Evolutionary conservation across 2,329 filamentous ascomycete genomes (phyloP).

Genomic region (Trichoderma lentiforme): DNA sequence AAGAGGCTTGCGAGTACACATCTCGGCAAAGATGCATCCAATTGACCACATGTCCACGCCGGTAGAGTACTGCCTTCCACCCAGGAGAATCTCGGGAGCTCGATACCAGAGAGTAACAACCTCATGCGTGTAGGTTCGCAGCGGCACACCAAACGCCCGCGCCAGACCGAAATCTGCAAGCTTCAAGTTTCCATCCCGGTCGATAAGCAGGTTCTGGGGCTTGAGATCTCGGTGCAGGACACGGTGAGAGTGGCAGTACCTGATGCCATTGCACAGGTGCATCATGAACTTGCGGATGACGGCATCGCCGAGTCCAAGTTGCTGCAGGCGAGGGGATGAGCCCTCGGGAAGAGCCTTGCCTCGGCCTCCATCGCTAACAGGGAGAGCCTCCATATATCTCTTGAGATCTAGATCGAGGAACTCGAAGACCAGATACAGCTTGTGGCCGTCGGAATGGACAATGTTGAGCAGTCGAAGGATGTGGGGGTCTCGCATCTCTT

Average conservation of each 20-base stretch:
- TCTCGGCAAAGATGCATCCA: slow-evolving; percentile 92
- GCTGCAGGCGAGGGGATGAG: slow-evolving; percentile 58
- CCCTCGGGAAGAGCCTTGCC: slow-evolving; percentile 83
- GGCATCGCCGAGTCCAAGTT: slow-evolving; percentile 69
- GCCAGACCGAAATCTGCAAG: slow-evolving; percentile 87
- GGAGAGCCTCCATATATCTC: slow-evolving; percentile 93
- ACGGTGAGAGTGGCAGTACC: slow-evolving; percentile 85
- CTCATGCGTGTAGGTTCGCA: slow-evolving; percentile 92
- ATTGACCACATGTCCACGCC: slow-evolving; percentile 96
- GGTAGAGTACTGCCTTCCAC: slow-evolving; percentile 87
- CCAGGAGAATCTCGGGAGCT: slow-evolving; percentile 83
- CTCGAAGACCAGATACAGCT: slow-evolving; percentile 90
- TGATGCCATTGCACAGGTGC: slow-evolving; percentile 78
- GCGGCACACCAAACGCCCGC: slow-evolving; percentile 83
- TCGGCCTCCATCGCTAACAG: slow-evolving; percentile 77
- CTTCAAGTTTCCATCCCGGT: slow-evolving; percentile 84
- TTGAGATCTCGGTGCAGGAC: slow-evolving; percentile 86
- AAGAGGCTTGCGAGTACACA: slow-evolving; percentile 89
- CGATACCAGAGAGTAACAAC: slow-evolving; percentile 95
- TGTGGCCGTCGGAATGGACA: slow-evolving; percentile 90
- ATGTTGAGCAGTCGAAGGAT: slow-evolving; percentile 88
- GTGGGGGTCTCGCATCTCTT: slow-evolving; percentile 90
- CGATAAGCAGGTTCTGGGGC: slow-evolving; percentile 85
- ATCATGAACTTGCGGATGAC: slow-evolving; percentile 94
- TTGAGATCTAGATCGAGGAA: slow-evolving; percentile 90